Base-by-base conservation (phyloP, 2,329 filamentous ascomycete species). In the Diaporthe longicolla region DNA sequence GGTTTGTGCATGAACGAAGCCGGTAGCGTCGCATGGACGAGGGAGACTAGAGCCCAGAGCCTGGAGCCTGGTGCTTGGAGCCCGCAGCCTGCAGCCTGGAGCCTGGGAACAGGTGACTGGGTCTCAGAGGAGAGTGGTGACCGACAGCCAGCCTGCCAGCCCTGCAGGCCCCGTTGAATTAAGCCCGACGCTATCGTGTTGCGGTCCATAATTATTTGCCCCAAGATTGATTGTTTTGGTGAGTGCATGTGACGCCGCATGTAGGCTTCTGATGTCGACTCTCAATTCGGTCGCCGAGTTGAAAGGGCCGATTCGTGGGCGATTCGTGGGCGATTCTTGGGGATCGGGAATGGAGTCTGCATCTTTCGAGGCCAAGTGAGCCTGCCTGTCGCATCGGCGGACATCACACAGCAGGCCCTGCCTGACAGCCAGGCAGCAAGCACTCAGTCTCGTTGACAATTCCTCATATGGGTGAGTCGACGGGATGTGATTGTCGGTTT, bases 1-100 rank as follows among this genome's bases (percentile, higher is more conserved):
- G 68, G 48, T 17, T 59, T 69, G n/a, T 71, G 71, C 74, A 75
- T 75, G 74, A 69, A 70, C 58, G 72, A 70, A 69, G 32, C 66
- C 68, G 71, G 63, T 75, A 71, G 58, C 65, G 72, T 73, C 45
- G 54, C 70, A 63, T 54, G 57, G 55, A 58, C 29, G 24, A 40
- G 29, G 61, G 63, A 68, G 45, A 45, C 45, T 66, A 32, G n/a
- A 24, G 48, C 48, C 48, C n/a, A 13, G n/a, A n/a, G 21, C 21
- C 45, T n/a, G 21, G 21, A 50, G 45, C 45, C 19, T 48, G 48
- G 63, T 50, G 61, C 61, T 26, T 54, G 48, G 21, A 66, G 61
- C 61, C 61, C 52, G 32, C 26, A 13, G 26, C 61, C 29, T 48
- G 45, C 48, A 68, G 63, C 63, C 63, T 66, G 63, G n/a, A 24